Base-by-base conservation (phyloP, 805 yeast species). In the Cyberlindnera xishuangbannaensis region DNA sequence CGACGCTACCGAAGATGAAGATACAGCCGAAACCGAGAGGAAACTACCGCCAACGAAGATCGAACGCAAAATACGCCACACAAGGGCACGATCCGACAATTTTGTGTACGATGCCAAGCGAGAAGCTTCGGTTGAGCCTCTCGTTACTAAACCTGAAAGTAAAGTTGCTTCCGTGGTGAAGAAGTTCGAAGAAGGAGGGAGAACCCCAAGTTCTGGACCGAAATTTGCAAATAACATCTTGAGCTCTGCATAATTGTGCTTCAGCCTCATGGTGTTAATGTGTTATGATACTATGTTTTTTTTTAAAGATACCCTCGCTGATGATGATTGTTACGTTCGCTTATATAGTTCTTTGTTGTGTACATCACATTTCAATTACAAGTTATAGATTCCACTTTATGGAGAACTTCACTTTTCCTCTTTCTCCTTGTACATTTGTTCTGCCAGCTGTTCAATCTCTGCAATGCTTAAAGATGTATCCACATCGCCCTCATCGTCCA, bases 361-460 rank as follows among this genome's bases (percentile, higher is more conserved):
- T n/a, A n/a, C n/a, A n/a, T n/a, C n/a, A n/a, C n/a, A n/a, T n/a
- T n/a, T n/a, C n/a, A n/a, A n/a, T n/a, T n/a, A n/a, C n/a, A n/a
- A n/a, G n/a, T n/a, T n/a, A n/a, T n/a, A n/a, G n/a, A n/a, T n/a
- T n/a, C n/a, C n/a, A n/a, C n/a, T n/a, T n/a, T n/a, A n/a, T n/a
- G n/a, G n/a, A n/a, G n/a, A 12, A 20, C 23, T n/a, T 24, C 14
- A 24, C 14, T 24, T 8, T 8, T 8, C 16, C 17, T 26, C 18
- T 17, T 36, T 36, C 16, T 34, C 33, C 5, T 22, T 34, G 30
- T 61, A 69, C 47, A 72, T 68, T 15, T 59, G 62, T 40, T 76
- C 79, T 0, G 83, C 78, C 47, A 77, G 57, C 12, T 58, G 52
- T 50, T 79, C 85, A 36, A 79, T 69, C 40, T 80, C 86, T 8